phyloP scores from a whole-genome alignment of 2,329 filamentous ascomycete genomes.

The Apiospora arundinis region DNA sequence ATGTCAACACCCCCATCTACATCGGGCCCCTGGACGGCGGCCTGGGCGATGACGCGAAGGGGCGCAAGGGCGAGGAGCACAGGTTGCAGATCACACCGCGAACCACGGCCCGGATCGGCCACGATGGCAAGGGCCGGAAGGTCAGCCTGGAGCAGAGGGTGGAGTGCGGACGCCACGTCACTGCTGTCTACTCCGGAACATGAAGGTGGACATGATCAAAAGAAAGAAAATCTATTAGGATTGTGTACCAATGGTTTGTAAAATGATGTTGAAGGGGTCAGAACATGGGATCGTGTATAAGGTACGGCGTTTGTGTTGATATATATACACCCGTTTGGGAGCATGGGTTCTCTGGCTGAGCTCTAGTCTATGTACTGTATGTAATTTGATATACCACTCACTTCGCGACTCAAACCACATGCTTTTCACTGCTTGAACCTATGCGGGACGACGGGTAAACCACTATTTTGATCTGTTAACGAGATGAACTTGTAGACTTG shows the following conservation, averaged over 20 bases:
- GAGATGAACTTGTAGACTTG: no score
- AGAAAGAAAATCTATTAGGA: not conserved
- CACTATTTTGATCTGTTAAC: no score
- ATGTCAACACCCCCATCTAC: slow-evolving; percentile 76
- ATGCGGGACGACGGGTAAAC: no score
- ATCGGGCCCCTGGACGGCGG: slow-evolving; percentile 76
- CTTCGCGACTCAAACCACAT: not conserved
- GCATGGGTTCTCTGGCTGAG: not conserved
- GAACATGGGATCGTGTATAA: not conserved
- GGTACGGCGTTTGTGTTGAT: slow-evolving; percentile 5
- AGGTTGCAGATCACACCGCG: slow-evolving; percentile 82
- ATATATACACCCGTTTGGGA: not conserved
- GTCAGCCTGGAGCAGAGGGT: slow-evolving; percentile 84
- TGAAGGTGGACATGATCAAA: slow-evolving; percentile 28
- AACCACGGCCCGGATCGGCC: slow-evolving; percentile 70
- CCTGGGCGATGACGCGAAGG: slow-evolving; percentile 62
- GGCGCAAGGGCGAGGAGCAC: slow-evolving; percentile 68
- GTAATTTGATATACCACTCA: slow-evolving; percentile 12
- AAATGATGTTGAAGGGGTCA: not conserved
- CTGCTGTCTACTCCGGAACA: slow-evolving; percentile 77
- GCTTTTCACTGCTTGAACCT: no score
- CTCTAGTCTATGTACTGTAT: slow-evolving; percentile 5
- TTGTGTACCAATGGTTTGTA: not conserved
- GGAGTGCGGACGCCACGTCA: slow-evolving; percentile 83
- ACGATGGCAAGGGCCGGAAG: slow-evolving; percentile 66